phyloP scores from a whole-genome alignment of 1,139 yeast genomes.

The Nakaseomyces delphensis region DNA sequence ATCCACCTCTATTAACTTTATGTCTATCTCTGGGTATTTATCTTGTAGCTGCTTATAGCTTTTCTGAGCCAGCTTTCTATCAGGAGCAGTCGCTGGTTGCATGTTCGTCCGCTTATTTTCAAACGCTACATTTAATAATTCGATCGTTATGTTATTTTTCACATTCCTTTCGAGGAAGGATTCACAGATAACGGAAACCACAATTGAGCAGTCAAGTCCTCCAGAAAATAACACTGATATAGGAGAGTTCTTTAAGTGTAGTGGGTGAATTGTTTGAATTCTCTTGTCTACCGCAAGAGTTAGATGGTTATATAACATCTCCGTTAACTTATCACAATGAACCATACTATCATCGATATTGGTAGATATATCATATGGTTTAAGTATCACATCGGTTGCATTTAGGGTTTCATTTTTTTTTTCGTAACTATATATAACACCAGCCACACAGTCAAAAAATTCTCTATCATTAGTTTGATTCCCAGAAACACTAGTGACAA shows the following conservation, averaged over 20 bases:
- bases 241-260: conserved; percentile 33
- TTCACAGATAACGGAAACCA: conserved; percentile 42
- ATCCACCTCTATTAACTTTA: conserved; percentile 57
- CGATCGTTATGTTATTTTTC: conserved; percentile 36
- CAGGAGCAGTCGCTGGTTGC: conserved; percentile 65
- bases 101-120: conserved; percentile 76
- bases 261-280: conserved; percentile 51
- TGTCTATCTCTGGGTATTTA: conserved; percentile 34
- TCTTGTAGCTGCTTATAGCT: conserved; percentile 48
- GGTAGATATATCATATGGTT: conserved; percentile 17
- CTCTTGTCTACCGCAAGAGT: conserved; percentile 42
- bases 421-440: conserved; percentile 41
- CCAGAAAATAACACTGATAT: conserved; percentile 81
- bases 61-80: conserved; percentile 57
- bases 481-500: conserved; percentile 37
- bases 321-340: conserved; percentile 14
- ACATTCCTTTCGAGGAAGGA: conserved; percentile 11
- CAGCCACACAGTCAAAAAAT: conserved; percentile 46
- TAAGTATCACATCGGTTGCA: conserved; percentile 9
- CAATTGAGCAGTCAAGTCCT: conserved; percentile 82
- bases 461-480: conserved; percentile 12
- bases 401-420: conserved; percentile 17
- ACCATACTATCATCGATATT: conserved; percentile 14
- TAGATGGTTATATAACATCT: conserved; percentile 29
- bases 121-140: conserved; percentile 89